Evolutionary conservation across 164 flowering plant species (phyloP).

Genomic region (Tinospora cordifolia): DNA sequence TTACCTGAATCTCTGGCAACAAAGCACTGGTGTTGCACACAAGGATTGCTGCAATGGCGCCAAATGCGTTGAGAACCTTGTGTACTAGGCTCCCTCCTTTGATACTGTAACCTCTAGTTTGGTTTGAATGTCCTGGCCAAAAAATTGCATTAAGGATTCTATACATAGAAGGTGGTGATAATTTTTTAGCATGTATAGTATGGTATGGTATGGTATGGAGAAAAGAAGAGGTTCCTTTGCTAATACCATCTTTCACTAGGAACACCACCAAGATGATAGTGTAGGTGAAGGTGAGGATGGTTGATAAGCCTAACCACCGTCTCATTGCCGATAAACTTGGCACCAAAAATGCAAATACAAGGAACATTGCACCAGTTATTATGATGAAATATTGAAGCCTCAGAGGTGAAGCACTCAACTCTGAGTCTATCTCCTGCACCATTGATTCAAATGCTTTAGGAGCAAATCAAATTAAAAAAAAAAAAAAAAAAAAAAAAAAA

Average conservation of each 20-base stretch:
- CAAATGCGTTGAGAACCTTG: slow-evolving; percentile 39
- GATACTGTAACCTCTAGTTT: slow-evolving; percentile 27
- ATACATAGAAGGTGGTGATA: background rate
- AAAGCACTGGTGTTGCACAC: slow-evolving; percentile 37
- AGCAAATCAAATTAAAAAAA: background rate
- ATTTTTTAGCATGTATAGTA: background rate
- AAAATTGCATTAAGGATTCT: background rate
- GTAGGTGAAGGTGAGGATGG: slow-evolving; percentile 31
- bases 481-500: too few species aligned
- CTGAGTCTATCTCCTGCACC: slow-evolving; percentile 35
- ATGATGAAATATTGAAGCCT: slow-evolving; percentile 44
- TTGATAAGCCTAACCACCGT: slow-evolving; percentile 35
- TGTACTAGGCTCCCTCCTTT: slow-evolving; percentile 32
- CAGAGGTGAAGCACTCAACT: slow-evolving; percentile 28
- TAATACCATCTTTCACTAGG: slow-evolving; percentile 39
- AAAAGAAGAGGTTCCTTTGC: background rate
- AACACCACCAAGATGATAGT: slow-evolving; percentile 24
- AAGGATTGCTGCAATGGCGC: slow-evolving; percentile 40
- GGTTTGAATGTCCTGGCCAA: slow-evolving; percentile 28
- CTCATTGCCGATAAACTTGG: slow-evolving; percentile 55
- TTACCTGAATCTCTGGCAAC: slow-evolving; percentile 45
- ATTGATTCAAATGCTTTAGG: background rate
- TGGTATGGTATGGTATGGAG: too few species aligned
- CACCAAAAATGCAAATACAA: slow-evolving; percentile 35
- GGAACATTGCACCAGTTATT: slow-evolving; percentile 38